Conservation (phyloP, 805 yeast genomes). For the Metschnikowia amazonensis region DNA sequence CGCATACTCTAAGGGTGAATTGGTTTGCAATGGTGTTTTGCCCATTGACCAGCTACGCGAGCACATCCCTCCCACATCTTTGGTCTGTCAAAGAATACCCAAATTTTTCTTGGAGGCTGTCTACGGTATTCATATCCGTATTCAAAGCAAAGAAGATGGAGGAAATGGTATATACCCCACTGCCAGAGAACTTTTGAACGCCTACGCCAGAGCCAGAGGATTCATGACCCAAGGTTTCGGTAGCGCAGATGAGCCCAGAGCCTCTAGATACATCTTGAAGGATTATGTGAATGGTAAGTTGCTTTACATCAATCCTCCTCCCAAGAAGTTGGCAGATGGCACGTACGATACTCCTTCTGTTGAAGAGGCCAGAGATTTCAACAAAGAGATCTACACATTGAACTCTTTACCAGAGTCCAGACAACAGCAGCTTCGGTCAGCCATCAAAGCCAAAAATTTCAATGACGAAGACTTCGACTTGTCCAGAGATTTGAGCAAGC, state of each 20-base stretch:
- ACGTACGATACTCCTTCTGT: constrained; percentile 51
- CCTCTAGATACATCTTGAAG: constrained; percentile 85
- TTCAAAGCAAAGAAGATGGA: constrained; percentile 75
- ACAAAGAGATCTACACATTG: constrained; percentile 67
- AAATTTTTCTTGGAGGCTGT: constrained; percentile 83
- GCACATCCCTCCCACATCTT: constrained; percentile 78
- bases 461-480: constrained; percentile 54
- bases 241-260: constrained; percentile 93
- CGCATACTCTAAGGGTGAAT: constrained; percentile 92
- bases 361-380: constrained; percentile 50
- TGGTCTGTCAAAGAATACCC: constrained; percentile 86
- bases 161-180: constrained; percentile 81
- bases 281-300: constrained; percentile 94
- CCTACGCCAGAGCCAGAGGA: constrained; percentile 96
- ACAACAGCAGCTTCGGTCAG: constrained; percentile 62
- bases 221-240: constrained; percentile 97
- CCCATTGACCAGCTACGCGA: constrained; percentile 97
- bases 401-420: constrained; percentile 67
- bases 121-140: constrained; percentile 86
- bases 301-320: constrained; percentile 85
- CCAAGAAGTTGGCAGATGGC: constrained; percentile 52
- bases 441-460: constrained; percentile 57
- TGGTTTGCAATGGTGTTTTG: constrained; percentile 96
- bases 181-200: constrained; percentile 80
- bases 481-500: constrained; percentile 61